A percentile compares a stretch with the other conserved stretches of the same genome.
Evolutionary conservation across 768 basidiomycete genomes (phyloP).

Genomic region (Rhizopogon salebrosus): DNA sequence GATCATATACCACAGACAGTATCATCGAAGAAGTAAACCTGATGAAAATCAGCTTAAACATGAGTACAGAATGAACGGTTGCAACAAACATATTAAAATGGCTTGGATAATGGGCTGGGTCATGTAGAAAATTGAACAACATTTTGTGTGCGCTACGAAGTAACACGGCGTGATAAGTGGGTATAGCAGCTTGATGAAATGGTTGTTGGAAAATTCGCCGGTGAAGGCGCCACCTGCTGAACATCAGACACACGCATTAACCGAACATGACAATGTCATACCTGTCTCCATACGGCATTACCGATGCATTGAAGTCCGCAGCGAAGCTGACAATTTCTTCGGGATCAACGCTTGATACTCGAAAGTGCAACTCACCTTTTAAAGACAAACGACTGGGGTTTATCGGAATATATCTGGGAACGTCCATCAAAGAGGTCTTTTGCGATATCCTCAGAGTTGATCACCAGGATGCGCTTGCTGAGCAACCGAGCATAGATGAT

Average conservation of each 20-base stretch:
- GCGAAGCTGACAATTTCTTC: neutral
- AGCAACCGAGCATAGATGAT: constrained; percentile 24
- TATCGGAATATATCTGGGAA: constrained; percentile 32
- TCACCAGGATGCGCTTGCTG: constrained; percentile 22
- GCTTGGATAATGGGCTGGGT: too few species aligned
- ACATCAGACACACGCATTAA: too few species aligned
- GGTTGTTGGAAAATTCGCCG: neutral
- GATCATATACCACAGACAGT: neutral
- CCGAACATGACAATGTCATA: neutral
- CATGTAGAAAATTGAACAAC: neutral
- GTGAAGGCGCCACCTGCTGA: neutral
- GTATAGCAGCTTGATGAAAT: neutral
- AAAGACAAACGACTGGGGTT: constrained; percentile 10
- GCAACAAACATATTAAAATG: neutral
- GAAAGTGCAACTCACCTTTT: neutral
- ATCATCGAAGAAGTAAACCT: neutral
- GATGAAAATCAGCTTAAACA: neutral
- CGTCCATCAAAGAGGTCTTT: constrained; percentile 32
- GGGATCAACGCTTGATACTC: neutral
- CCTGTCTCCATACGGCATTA: neutral
- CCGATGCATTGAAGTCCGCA: neutral
- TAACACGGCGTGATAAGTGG: neutral
- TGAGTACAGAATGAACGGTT: neutral
- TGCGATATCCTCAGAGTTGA: constrained; percentile 28
- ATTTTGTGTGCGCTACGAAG: neutral